These are phyloP conservation scores for Stachybotrys elegans DNA, from an alignment of 2,329 filamentous ascomycete species.

Conservation along the genomic window DNA sequence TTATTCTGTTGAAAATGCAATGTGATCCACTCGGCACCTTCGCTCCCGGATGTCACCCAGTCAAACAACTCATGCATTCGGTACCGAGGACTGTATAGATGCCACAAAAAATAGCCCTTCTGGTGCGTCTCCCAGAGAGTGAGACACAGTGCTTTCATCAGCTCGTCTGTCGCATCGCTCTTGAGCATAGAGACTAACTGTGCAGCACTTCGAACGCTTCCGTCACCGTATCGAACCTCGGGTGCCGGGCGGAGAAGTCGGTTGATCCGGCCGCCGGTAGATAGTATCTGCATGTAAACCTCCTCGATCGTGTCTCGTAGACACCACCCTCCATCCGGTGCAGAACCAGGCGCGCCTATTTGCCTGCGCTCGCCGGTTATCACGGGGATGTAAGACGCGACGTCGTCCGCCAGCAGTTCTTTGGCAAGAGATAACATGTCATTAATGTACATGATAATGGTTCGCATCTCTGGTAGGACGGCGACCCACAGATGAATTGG, in stretches of 20 bases:
- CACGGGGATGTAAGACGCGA: neutral
- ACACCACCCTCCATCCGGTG: slow-evolving; percentile 1
- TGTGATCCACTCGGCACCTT: too few species aligned
- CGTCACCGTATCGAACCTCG: neutral
- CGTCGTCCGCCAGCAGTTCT: neutral
- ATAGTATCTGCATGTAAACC: neutral
- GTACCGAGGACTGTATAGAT: too few species aligned
- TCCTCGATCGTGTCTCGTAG: neutral
- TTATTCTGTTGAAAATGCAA: too few species aligned
- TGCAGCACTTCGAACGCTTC: neutral
- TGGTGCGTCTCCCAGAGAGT: neutral
- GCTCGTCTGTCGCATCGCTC: neutral
- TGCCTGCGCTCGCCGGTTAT: neutral
- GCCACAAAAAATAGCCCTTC: neutral
- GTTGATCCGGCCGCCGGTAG: neutral
- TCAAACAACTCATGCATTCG: too few species aligned
- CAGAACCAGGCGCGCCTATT: neutral
- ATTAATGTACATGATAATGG: neutral
- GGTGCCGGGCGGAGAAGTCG: neutral
- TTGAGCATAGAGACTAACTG: neutral
- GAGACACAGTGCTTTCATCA: neutral
- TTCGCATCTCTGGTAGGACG: neutral
- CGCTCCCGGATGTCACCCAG: too few species aligned
- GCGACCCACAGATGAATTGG: neutral
- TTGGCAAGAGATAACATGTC: neutral